These are phyloP conservation scores for Fusarium nisikadoi DNA, from an alignment of 2,329 filamentous ascomycete species.

Conservation along the genomic window DNA sequence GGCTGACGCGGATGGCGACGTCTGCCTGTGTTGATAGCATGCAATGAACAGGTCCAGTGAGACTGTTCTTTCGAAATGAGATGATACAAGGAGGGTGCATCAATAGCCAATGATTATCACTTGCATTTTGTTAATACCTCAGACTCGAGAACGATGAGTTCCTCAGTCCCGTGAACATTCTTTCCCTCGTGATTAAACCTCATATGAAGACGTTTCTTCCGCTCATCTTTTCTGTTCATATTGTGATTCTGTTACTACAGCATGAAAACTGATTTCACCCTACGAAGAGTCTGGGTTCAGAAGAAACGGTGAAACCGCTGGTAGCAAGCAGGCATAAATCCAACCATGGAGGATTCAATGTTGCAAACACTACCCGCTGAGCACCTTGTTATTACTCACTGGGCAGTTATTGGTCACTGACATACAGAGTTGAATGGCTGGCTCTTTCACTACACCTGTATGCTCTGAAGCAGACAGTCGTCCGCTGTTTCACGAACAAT, in stretches of 20 bases:
- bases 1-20: not conserved
- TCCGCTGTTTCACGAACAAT: not conserved
- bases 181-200: not conserved
- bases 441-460: fast-evolving
- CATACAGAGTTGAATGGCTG: not conserved
- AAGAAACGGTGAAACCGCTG: too few relatives aligned
- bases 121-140: not conserved
- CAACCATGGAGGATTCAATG: too few relatives aligned
- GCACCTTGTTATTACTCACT: too few relatives aligned
- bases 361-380: too few relatives aligned
- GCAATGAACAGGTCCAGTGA: fast-evolving
- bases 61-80: not conserved
- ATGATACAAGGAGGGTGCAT: not conserved
- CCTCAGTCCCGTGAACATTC: not conserved
- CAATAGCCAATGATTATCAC: not conserved
- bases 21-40: not conserved
- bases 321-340: too few relatives aligned
- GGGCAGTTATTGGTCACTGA: not conserved
- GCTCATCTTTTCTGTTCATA: fast-evolving
- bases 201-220: not conserved
- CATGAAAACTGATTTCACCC: fast-evolving
- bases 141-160: not conserved
- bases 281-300: too few relatives aligned
- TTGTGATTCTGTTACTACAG: not conserved
- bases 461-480: not conserved